These are phyloP conservation scores for Diaporthe sp. DNA, from an alignment of 2,329 filamentous ascomycete species.

Conservation along the genomic window DNA sequence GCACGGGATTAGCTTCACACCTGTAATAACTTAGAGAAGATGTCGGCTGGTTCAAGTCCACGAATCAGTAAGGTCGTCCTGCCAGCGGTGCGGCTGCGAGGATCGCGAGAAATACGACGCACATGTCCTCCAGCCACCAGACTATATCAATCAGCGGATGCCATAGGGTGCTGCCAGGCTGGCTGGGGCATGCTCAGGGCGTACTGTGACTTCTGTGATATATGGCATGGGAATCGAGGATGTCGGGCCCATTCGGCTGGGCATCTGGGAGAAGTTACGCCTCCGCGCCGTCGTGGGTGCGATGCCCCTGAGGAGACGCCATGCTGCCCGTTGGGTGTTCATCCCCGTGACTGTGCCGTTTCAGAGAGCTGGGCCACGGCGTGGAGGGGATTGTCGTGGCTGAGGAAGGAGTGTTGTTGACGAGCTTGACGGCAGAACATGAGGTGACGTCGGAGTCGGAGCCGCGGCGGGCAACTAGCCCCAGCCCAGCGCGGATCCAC, in stretches of 20 bases:
- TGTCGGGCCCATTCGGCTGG: slow-evolving; percentile 49
- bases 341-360: slow-evolving; percentile 45
- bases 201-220: slow-evolving; percentile 68
- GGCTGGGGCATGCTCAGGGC: slow-evolving; percentile 40
- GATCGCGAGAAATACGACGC: slow-evolving; percentile 51
- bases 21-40: slow-evolving; percentile 85
- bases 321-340: slow-evolving; percentile 53
- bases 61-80: slow-evolving; percentile 45
- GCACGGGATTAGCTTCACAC: slow-evolving; percentile 55
- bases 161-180: slow-evolving; percentile 6
- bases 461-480: slow-evolving; percentile 1
- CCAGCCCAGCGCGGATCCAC: neutral
- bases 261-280: slow-evolving; percentile 60
- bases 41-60: slow-evolving; percentile 71
- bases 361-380: neutral
- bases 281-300: slow-evolving; percentile 48
- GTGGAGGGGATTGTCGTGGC: slow-evolving; percentile 10
- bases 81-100: neutral
- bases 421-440: slow-evolving; percentile 5
- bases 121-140: slow-evolving; percentile 85
- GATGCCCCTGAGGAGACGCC: slow-evolving; percentile 53
- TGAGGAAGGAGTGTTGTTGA: slow-evolving; percentile 1
- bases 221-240: slow-evolving; percentile 70
- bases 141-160: slow-evolving; percentile 61
- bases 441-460: slow-evolving; percentile 38